Conservation (phyloP, 75 land plant species). For the Chamaecyparis obtusa region DNA sequence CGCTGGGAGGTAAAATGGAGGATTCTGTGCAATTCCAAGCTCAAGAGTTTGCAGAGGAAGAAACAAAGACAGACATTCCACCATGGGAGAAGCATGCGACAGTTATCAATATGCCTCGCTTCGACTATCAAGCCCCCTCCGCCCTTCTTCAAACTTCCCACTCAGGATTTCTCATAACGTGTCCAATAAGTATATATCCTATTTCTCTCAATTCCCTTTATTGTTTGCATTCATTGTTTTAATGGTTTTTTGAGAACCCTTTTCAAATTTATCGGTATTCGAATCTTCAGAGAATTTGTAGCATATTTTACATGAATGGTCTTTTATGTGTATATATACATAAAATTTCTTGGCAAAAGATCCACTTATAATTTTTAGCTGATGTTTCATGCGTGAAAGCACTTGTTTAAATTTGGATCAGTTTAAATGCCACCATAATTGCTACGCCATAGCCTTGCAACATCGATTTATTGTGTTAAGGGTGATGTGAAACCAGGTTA, state of each 20-base stretch:
- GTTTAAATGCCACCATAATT: not conserved
- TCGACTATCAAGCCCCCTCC: slow-evolving; percentile 60
- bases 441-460: no score
- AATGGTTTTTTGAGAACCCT: not conserved
- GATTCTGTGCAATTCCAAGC: not conserved
- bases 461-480: not conserved
- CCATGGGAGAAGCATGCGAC: slow-evolving; percentile 90
- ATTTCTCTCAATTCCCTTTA: not conserved
- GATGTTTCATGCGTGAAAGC: slow-evolving; percentile 12
- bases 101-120: slow-evolving; percentile 78
- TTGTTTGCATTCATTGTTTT: not conserved
- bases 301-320: not conserved
- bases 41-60: slow-evolving; percentile 3
- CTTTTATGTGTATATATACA: not conserved
- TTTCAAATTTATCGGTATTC: not conserved
- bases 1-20: not conserved
- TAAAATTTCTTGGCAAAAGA: not conserved
- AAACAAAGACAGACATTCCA: slow-evolving; percentile 16
- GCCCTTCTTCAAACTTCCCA: slow-evolving; percentile 59
- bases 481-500: not conserved
- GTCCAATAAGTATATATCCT: slow-evolving; percentile 56
- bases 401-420: not conserved
- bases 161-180: slow-evolving; percentile 87
- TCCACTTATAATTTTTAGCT: slow-evolving; percentile 65
- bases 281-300: not conserved